Conservation (phyloP, 148 eudicot species). For the Rhododendron griersonianum region DNA sequence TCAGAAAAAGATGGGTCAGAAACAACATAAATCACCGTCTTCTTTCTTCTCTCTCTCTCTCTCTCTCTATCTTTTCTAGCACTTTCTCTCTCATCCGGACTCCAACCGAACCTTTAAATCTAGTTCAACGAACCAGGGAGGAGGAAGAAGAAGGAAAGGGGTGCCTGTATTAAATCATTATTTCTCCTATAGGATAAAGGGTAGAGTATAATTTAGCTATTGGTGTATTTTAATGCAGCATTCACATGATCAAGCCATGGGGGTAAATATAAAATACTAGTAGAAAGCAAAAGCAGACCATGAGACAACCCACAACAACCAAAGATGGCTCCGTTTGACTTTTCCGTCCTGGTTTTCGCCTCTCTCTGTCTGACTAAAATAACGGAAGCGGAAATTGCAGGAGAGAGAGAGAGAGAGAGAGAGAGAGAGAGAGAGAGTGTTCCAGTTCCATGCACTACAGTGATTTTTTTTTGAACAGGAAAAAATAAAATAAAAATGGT, state of each 20-base stretch:
- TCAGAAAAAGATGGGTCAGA: slow-evolving; percentile 7
- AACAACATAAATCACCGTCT: not conserved
- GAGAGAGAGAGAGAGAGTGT: not conserved
- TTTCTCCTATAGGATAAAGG: not conserved
- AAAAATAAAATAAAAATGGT: not conserved
- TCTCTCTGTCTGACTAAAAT: not conserved
- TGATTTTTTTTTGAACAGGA: not conserved
- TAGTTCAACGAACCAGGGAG: slow-evolving; percentile 7
- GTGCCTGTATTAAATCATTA: not conserved
- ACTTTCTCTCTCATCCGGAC: slow-evolving; percentile 15
- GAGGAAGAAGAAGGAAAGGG: not conserved
- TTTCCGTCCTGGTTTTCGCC: not conserved
- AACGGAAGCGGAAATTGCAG: not conserved
- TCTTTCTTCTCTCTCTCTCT: not conserved
- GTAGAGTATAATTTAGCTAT: not conserved
- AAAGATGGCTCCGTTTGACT: not conserved
- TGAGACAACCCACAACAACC: not conserved
- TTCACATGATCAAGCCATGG: not conserved
- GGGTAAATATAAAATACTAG: not conserved
- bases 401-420: not conserved
- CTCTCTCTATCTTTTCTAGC: not conserved
- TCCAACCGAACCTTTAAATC: not conserved
- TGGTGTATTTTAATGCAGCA: not conserved
- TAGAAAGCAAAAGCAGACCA: not conserved
- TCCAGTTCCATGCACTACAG: not conserved